These are phyloP conservation scores for Brettanomyces bruxellensis DNA, from an alignment of 805 yeast genomes.

Conservation along the genomic window DNA sequence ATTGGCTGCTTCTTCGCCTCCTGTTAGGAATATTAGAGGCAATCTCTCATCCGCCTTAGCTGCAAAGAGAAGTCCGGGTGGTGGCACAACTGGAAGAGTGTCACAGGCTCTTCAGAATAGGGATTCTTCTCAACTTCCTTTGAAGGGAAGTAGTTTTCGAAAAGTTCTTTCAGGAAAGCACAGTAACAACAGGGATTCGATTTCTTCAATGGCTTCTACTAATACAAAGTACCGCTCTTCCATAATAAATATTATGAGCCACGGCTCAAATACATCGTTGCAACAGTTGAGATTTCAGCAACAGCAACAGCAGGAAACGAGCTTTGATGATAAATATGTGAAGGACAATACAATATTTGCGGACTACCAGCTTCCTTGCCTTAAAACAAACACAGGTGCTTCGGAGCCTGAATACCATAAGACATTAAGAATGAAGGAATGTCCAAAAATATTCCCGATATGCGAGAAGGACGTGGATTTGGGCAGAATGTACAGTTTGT, in stretches of 20 bases:
- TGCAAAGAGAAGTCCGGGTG: slow-evolving; percentile 3
- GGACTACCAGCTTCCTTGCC: neutral
- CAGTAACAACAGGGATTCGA: slow-evolving; percentile 16
- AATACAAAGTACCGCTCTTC: slow-evolving; percentile 8
- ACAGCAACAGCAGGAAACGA: slow-evolving; percentile 1
- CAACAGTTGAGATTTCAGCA: neutral
- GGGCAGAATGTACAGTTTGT: slow-evolving; percentile 26
- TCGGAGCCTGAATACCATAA: slow-evolving; percentile 14
- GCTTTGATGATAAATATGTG: neutral
- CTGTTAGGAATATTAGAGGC: slow-evolving; percentile 3
- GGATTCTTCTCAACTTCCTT: neutral
- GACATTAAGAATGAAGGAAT: slow-evolving; percentile 13
- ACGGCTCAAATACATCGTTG: slow-evolving; percentile 2
- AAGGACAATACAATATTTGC: neutral
- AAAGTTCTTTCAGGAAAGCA: slow-evolving; percentile 7
- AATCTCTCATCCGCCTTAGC: neutral
- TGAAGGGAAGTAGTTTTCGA: slow-evolving; percentile 4
- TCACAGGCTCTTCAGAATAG: neutral
- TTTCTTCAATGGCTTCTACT: slow-evolving; percentile 22
- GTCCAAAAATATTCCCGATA: slow-evolving; percentile 26
- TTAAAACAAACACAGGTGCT: neutral
- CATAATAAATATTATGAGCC: slow-evolving; percentile 8
- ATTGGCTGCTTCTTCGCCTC: slow-evolving; percentile 8
- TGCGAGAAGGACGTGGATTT: slow-evolving; percentile 23
- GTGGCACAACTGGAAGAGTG: neutral